These are phyloP conservation scores for Oemleria cerasiformis DNA, from an alignment of 306 rosid species.

Conservation along the genomic window DNA sequence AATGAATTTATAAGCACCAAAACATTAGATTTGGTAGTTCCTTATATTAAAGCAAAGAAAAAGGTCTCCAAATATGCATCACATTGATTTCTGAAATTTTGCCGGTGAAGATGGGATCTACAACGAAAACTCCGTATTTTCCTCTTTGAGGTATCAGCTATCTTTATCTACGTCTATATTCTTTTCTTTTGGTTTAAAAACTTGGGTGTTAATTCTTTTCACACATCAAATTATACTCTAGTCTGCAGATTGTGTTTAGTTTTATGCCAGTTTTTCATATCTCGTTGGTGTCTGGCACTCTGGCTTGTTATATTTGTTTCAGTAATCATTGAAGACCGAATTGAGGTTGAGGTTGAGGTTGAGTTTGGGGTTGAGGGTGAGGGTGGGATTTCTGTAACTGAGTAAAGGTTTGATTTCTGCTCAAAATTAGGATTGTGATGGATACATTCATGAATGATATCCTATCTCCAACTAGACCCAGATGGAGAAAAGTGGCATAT, in stretches of 20 bases:
- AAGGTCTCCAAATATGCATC: background rate
- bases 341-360: too few species aligned
- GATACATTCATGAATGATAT: constrained; percentile 26
- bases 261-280: too few species aligned
- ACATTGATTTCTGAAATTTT: background rate
- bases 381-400: background rate
- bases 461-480: constrained; percentile 38
- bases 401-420: background rate
- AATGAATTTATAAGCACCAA: too few species aligned
- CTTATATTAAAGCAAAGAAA: background rate
- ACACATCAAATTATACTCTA: background rate
- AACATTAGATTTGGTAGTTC: too few species aligned
- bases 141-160: background rate
- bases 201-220: background rate
- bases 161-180: background rate
- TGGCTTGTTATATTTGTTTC: background rate
- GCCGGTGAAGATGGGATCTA: background rate
- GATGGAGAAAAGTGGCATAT: constrained; percentile 90
- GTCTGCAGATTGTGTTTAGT: too few species aligned
- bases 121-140: background rate
- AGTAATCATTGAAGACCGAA: background rate
- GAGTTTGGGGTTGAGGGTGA: background rate
- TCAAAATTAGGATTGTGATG: constrained; percentile 29
- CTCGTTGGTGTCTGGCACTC: background rate
- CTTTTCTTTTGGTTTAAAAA: background rate